Percentiles rank a stretch among this genome's conserved stretches.
Conservation (phyloP, 768 basidiomycete genomes). For the Serendipita sp. region DNA sequence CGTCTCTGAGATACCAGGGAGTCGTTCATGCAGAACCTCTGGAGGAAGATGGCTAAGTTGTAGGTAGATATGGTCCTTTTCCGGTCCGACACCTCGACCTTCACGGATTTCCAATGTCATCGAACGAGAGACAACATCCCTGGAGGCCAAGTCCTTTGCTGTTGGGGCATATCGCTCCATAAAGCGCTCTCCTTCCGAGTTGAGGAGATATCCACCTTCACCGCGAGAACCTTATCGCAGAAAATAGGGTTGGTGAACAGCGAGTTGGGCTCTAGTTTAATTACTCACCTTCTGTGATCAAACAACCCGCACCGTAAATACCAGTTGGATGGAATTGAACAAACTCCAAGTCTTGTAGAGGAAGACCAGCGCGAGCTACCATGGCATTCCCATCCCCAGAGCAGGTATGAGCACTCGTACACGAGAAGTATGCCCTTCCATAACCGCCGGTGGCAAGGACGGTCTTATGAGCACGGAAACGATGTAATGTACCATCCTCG, state of each 20-base stretch:
- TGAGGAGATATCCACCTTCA: slow-evolving; percentile 95
- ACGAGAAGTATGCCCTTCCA: slow-evolving; percentile 94
- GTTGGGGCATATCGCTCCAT: slow-evolving; percentile 99
- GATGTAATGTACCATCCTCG: slow-evolving; percentile 98
- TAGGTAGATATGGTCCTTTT: slow-evolving; percentile 92
- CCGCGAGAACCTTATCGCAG: slow-evolving; percentile 70
- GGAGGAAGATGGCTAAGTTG: slow-evolving; percentile 95
- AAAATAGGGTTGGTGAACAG: not conserved
- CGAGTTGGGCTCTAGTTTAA: not conserved
- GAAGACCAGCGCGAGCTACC: slow-evolving; percentile 91
- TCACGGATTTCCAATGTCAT: slow-evolving; percentile 99
- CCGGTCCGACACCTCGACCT: slow-evolving; percentile 95
- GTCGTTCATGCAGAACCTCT: slow-evolving; percentile 86
- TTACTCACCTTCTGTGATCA: slow-evolving; percentile 83
- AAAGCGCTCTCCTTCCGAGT: slow-evolving; percentile 97
- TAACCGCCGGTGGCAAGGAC: slow-evolving; percentile 97
- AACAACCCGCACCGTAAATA: slow-evolving; percentile 97
- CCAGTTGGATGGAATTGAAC: slow-evolving; percentile 99
- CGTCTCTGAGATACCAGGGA: slow-evolving; percentile 99
- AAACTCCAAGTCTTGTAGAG: slow-evolving; percentile 93
- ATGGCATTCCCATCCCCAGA: slow-evolving; percentile 98
- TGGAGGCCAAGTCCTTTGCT: slow-evolving; percentile 97
- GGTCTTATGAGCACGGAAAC: slow-evolving; percentile 96
- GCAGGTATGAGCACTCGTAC: slow-evolving; percentile 97
- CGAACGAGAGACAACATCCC: slow-evolving; percentile 96